phyloP scores from a whole-genome alignment of 2,329 filamentous ascomycete genomes.

The Aspergillus sp. region DNA sequence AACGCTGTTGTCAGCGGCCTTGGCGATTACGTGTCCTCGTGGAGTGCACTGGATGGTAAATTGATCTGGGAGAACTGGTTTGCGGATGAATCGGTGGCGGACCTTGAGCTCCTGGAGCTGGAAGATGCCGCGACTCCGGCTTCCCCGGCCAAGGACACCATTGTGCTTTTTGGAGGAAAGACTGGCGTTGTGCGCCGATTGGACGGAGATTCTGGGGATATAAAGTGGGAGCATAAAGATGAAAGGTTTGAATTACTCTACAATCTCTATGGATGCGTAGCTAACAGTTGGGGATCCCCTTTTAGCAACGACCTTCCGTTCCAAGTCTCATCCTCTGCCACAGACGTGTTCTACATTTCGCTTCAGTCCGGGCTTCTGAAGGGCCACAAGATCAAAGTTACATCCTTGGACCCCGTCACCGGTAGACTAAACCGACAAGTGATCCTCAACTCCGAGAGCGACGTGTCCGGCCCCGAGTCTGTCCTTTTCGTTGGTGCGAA shows the following conservation, averaged over 20 bases:
- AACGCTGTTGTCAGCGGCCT: conserved; percentile 73
- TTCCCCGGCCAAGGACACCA: conserved; percentile 57
- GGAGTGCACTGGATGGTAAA: conserved; percentile 80
- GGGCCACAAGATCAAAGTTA: conserved; percentile 74
- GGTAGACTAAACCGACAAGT: conserved; percentile 73
- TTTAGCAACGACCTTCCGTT: conserved; percentile 67
- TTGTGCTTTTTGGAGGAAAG: conserved; percentile 63
- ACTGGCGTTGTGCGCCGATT: conserved; percentile 66
- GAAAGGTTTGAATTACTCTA: conserved; percentile 42
- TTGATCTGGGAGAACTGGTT: conserved; percentile 71
- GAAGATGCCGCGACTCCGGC: conserved; percentile 51
- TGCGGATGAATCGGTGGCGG: conserved; percentile 41
- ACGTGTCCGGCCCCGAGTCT: conserved; percentile 53
- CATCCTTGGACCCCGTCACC: conserved; percentile 68
- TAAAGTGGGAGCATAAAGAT: conserved; percentile 77
- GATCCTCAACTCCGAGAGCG: conserved; percentile 69
- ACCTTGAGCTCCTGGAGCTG: conserved; percentile 73
- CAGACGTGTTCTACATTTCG: conserved; percentile 72
- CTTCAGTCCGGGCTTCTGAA: conserved; percentile 65
- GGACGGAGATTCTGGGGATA: conserved; percentile 67
- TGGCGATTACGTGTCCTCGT: conserved; percentile 69
- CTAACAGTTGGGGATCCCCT: conserved; percentile 18
- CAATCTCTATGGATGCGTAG: neutral
- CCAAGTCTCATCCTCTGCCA: conserved; percentile 69
- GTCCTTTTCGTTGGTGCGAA: conserved; percentile 42